A percentile compares a stretch with the other conserved stretches of the same genome.
Conservation (phyloP, 2,329 filamentous ascomycete species). For the Calonectria henricotiae region DNA sequence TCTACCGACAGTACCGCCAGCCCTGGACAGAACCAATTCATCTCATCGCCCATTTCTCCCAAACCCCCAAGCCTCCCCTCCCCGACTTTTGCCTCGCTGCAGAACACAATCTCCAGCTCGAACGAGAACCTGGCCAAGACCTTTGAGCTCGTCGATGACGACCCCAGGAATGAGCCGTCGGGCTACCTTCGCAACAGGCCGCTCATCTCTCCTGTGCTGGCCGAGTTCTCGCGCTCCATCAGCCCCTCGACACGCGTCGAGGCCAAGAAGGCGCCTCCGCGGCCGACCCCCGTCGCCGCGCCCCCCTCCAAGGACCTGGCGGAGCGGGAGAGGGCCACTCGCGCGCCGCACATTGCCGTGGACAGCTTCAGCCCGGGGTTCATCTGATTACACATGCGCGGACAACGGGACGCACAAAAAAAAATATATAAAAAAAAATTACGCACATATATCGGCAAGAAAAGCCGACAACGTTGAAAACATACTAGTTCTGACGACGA, state of each 20-base stretch:
- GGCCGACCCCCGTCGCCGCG: constrained; percentile 54
- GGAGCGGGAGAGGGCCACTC: constrained; percentile 32
- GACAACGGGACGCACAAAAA: too few species aligned
- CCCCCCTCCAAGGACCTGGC: constrained; percentile 44
- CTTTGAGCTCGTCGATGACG: constrained; percentile 53
- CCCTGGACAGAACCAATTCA: constrained; percentile 45
- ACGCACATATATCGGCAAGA: too few species aligned
- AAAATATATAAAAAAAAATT: too few species aligned
- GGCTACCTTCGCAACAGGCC: constrained; percentile 41
- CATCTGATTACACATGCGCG: constrained; percentile 36
- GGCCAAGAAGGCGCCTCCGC: constrained; percentile 55
- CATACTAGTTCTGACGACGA: constrained; percentile 12
- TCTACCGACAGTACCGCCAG: constrained; percentile 36
- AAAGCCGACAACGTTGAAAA: not conserved
- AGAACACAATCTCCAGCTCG: constrained; percentile 56
- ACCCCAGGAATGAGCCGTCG: not conserved
- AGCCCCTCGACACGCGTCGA: constrained; percentile 52
- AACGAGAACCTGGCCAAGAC: constrained; percentile 54
- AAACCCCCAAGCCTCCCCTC: constrained; percentile 57
- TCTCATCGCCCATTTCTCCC: constrained; percentile 53
- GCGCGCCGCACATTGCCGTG: constrained; percentile 47
- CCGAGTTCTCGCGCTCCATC: constrained; percentile 48
- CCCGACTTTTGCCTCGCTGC: constrained; percentile 58
- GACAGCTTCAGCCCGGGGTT: constrained; percentile 50
- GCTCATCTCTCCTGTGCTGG: constrained; percentile 55